phyloP scores from a whole-genome alignment of 768 basidiomycete genomes.

The Calocybe cyanea region DNA sequence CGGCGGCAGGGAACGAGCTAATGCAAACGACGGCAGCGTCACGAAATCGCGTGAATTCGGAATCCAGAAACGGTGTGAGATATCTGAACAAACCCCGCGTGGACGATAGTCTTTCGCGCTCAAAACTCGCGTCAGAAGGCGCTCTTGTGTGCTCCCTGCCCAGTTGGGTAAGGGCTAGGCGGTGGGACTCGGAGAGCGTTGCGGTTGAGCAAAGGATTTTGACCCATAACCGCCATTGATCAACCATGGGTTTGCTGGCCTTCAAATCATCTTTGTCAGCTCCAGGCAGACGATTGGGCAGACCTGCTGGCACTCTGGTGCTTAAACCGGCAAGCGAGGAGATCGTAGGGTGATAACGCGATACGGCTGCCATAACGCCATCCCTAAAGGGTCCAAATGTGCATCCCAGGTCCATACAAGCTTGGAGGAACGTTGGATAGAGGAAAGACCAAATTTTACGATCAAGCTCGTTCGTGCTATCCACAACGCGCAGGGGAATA shows the following conservation, averaged over 20 bases:
- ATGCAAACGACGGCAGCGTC: conserved; percentile 87
- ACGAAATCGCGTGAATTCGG: conserved; percentile 78
- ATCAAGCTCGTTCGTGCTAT: conserved; percentile 66
- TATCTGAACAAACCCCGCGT: conserved; percentile 82
- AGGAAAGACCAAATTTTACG: conserved; percentile 71
- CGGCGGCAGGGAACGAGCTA: conserved; percentile 75
- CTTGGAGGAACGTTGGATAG: conserved; percentile 61
- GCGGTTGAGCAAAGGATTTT: conserved; percentile 85
- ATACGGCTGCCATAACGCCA: conserved; percentile 60
- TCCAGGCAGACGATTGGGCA: conserved; percentile 35
- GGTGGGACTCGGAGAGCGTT: conserved; percentile 53
- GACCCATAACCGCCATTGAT: conserved; percentile 84
- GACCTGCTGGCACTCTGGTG: conserved; percentile 45
- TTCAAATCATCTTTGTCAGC: conserved; percentile 51
- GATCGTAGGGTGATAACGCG: conserved; percentile 69
- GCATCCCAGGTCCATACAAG: conserved; percentile 45
- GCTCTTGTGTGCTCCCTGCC: conserved; percentile 67
- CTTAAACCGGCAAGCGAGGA: conserved; percentile 72
- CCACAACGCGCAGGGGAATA: conserved; percentile 63
- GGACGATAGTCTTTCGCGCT: conserved; percentile 78
- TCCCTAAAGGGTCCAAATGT: conserved; percentile 56
- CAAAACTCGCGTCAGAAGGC: conserved; percentile 70
- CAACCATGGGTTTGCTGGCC: conserved; percentile 57
- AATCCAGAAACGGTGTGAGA: conserved; percentile 82
- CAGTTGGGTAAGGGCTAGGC: conserved; percentile 48